These are phyloP conservation scores for Solanum clarkiae DNA, from an alignment of 257 asterid genomes.

Conservation along the genomic window DNA sequence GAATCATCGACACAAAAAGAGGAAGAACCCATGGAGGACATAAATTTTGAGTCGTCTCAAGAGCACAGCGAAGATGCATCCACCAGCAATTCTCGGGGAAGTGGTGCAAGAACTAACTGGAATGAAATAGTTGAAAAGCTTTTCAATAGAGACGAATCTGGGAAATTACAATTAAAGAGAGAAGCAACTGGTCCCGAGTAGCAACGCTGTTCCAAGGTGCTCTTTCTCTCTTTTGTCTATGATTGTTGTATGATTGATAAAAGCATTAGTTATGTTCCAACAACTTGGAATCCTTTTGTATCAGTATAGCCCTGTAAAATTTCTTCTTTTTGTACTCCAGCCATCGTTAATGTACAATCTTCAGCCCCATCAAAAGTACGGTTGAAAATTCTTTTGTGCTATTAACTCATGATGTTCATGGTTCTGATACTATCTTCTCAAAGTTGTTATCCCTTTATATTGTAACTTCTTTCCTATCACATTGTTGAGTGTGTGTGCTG, in stretches of 20 bases:
- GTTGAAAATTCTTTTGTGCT: neutral
- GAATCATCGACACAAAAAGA: constrained; percentile 3
- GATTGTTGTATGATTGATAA: neutral
- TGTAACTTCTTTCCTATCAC: neutral
- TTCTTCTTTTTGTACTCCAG: neutral
- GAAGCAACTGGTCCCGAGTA: neutral
- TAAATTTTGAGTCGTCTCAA: constrained; percentile 4
- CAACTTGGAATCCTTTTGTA: neutral
- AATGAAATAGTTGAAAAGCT: constrained; percentile 49
- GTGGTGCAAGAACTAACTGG: constrained; percentile 54
- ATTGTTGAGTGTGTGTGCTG: neutral
- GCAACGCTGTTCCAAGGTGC: neutral
- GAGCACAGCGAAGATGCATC: constrained; percentile 9
- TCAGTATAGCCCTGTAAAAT: neutral
- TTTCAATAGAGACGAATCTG: constrained; percentile 38
- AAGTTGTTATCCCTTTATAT: neutral
- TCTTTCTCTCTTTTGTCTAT: neutral
- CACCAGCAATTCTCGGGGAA: constrained; percentile 5
- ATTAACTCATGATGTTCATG: neutral
- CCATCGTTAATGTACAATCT: neutral
- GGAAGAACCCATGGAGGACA: constrained; percentile 19
- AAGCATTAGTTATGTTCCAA: neutral
- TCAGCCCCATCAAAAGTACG: neutral
- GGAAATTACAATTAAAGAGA: constrained; percentile 7
- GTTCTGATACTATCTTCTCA: neutral